phyloP scores from a whole-genome alignment of 202 grass and related monocot genomes.

The Alloteropsis angusta region DNA sequence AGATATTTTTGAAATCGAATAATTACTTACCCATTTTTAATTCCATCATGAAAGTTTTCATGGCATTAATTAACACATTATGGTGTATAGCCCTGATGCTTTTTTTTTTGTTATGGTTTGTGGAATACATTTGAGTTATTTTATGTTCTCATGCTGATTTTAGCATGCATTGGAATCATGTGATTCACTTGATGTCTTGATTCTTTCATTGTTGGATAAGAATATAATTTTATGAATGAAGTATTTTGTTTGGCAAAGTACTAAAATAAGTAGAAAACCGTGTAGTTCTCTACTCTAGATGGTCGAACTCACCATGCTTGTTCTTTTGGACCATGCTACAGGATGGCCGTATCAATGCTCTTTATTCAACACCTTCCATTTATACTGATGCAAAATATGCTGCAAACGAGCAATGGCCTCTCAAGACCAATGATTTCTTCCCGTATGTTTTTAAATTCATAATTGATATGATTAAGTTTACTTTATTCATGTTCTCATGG shows the following conservation, averaged over 20 bases:
- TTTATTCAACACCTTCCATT: constrained; percentile 99
- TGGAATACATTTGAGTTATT: constrained; percentile 5
- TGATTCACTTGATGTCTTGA: background rate
- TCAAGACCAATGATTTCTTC: constrained; percentile 97
- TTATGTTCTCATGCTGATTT: background rate
- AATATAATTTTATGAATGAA: background rate
- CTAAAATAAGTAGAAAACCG: background rate
- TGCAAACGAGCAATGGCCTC: constrained; percentile 70
- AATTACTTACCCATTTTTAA: constrained; percentile 8
- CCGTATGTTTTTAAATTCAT: constrained; percentile 48
- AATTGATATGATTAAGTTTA: background rate
- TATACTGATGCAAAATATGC: constrained; percentile 96
- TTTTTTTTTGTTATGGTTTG: constrained; percentile 14
- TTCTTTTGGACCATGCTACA: constrained; percentile 29
- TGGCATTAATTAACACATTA: background rate
- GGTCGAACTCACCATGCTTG: constrained; percentile 13
- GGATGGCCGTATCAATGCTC: constrained; percentile 92
- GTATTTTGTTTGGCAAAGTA: background rate
- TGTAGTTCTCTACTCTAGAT: background rate
- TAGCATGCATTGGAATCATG: background rate
- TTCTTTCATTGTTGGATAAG: background rate
- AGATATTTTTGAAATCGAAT: background rate
- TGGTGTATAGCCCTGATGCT: constrained; percentile 5
- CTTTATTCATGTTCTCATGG: background rate
- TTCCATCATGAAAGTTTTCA: background rate